Conservation (phyloP, 768 basidiomycete genomes). For the Hericium rajendrae region DNA sequence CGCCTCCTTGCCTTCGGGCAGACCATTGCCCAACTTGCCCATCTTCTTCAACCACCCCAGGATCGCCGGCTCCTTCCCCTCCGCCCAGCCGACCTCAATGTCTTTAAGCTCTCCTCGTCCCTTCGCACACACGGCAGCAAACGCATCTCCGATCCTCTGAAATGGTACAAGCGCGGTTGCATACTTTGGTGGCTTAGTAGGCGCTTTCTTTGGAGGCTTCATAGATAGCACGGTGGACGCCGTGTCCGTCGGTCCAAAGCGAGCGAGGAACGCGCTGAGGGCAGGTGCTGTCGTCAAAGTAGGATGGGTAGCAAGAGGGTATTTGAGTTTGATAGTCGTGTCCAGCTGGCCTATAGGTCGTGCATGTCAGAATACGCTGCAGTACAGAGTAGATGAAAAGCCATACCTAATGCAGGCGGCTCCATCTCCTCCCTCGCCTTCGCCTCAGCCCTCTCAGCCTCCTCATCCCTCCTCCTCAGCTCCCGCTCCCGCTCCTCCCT, state of each 20-base stretch:
- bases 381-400: background rate
- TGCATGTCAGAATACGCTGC: background rate
- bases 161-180: slow-evolving; percentile 72
- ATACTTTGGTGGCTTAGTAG: slow-evolving; percentile 49
- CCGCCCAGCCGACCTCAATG: slow-evolving; percentile 67
- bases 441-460: slow-evolving; percentile 24
- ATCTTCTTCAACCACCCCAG: slow-evolving; percentile 64
- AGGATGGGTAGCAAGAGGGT: slow-evolving; percentile 46
- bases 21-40: slow-evolving; percentile 43
- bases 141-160: slow-evolving; percentile 65
- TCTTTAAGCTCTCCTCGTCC: slow-evolving; percentile 42
- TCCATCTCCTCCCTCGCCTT: slow-evolving; percentile 29
- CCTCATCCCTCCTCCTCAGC: slow-evolving; percentile 34
- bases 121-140: slow-evolving; percentile 61
- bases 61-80: slow-evolving; percentile 63
- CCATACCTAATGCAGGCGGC: slow-evolving; percentile 46
- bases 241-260: slow-evolving; percentile 56
- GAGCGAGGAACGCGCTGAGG: slow-evolving; percentile 41
- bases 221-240: slow-evolving; percentile 60
- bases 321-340: slow-evolving; percentile 71
- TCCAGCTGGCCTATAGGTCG: slow-evolving; percentile 44
- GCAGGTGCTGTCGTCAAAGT: slow-evolving; percentile 40
- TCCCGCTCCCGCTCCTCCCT: slow-evolving; percentile 59
- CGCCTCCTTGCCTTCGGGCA: background rate
- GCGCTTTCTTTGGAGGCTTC: slow-evolving; percentile 47